These are phyloP conservation scores for Lobosporangium transversale DNA, from an alignment of 192 early-diverging fungal species.

Conservation along the genomic window DNA sequence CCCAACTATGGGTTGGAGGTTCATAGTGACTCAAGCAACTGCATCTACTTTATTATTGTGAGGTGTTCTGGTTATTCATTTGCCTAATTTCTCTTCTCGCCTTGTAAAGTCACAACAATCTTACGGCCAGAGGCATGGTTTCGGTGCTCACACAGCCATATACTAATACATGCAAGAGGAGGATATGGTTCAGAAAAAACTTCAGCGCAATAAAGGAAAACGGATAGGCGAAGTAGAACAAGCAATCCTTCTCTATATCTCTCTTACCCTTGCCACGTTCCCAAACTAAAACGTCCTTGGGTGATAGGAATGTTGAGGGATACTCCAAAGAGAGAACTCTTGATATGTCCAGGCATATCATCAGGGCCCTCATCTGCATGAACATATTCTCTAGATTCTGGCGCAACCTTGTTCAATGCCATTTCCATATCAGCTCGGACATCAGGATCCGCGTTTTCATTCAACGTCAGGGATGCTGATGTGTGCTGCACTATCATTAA, in stretches of 20 bases:
- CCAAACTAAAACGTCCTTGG: slow-evolving; percentile 79
- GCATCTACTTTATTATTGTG: no score
- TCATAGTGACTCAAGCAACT: no score
- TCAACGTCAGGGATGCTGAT: slow-evolving; percentile 87
- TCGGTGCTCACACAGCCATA: slow-evolving; percentile 83
- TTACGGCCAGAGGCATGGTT: slow-evolving; percentile 65
- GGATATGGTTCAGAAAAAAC: no score
- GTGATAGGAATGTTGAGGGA: slow-evolving; percentile 88
- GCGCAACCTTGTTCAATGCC: slow-evolving; percentile 83
- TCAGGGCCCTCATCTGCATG: slow-evolving; percentile 91
- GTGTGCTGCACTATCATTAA: slow-evolving; percentile 81
- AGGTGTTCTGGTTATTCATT: no score
- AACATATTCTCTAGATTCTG: slow-evolving; percentile 79
- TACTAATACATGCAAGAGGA: slow-evolving; percentile 44
- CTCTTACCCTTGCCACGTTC: slow-evolving; percentile 85
- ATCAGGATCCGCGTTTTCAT: slow-evolving; percentile 86
- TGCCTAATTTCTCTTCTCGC: slow-evolving; percentile 63
- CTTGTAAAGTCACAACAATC: slow-evolving; percentile 81
- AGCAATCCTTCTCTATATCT: no score
- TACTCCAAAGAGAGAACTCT: slow-evolving; percentile 82
- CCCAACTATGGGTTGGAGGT: no score
- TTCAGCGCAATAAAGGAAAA: no score
- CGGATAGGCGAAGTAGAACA: no score
- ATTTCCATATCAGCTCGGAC: slow-evolving; percentile 88
- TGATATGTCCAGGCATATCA: slow-evolving; percentile 94